Percentiles rank a stretch among this genome's conserved stretches.
These are phyloP conservation scores for Yamadazyma epiphylla DNA, from an alignment of 1,139 yeast species.

Conservation along the genomic window DNA sequence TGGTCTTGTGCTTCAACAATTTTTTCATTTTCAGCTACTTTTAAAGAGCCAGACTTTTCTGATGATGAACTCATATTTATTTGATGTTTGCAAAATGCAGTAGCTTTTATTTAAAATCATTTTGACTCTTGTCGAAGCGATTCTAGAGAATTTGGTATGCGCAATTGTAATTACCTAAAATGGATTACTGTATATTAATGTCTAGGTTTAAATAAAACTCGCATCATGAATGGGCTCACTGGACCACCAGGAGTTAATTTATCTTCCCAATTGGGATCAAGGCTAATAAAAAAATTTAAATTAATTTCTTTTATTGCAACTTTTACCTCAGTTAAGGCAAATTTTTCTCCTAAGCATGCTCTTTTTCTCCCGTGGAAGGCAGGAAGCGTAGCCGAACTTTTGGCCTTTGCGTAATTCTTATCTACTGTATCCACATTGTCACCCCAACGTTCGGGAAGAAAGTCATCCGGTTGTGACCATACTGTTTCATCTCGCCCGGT, in stretches of 20 bases:
- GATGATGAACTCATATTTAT: no score
- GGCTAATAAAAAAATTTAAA: conserved; percentile 25
- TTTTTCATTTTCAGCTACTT: not conserved
- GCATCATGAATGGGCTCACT: conserved; percentile 18
- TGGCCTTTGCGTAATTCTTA: conserved; percentile 37
- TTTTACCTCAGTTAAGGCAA: conserved; percentile 48
- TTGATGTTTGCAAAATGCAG: no score
- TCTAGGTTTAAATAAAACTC: conserved; percentile 11
- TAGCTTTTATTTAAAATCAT: no score
- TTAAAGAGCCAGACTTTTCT: no score
- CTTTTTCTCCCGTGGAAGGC: conserved; percentile 62
- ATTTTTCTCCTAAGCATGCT: conserved; percentile 61
- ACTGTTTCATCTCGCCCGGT: conserved; percentile 47
- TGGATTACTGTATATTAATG: no score
- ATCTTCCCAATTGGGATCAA: conserved; percentile 48
- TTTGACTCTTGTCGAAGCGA: no score
- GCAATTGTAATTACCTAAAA: conserved; percentile 1
- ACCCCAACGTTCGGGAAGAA: conserved; percentile 61
- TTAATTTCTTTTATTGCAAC: conserved; percentile 35
- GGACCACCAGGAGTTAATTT: conserved; percentile 46
- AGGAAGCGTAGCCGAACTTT: conserved; percentile 43
- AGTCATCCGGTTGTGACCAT: conserved; percentile 48
- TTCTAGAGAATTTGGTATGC: no score
- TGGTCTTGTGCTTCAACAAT: not conserved
- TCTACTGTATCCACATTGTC: conserved; percentile 27